phyloP scores from a whole-genome alignment of 306 rosid genomes.

The Boehmeria nivea region DNA sequence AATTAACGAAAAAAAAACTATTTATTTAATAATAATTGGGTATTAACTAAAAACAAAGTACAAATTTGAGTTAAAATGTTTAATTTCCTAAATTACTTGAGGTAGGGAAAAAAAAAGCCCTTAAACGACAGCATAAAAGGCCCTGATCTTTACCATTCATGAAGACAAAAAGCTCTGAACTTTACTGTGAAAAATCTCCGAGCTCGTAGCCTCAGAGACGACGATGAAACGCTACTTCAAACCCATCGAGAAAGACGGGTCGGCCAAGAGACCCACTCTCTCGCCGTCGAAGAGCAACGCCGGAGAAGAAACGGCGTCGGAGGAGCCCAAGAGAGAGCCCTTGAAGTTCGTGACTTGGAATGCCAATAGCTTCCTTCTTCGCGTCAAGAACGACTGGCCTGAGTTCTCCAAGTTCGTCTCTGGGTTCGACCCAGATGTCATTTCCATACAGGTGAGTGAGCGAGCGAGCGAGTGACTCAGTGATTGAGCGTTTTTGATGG shows the following conservation, averaged over 20 bases:
- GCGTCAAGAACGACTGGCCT: conserved; percentile 76
- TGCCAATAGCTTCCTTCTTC: conserved; percentile 84
- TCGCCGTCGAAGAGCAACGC: conserved; percentile 30
- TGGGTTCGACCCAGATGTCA: conserved; percentile 74
- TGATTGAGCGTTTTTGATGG: neutral
- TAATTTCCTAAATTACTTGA: too few species aligned
- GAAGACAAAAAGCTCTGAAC: too few species aligned
- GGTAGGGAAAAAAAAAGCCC: too few species aligned
- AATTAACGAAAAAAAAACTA: too few species aligned
- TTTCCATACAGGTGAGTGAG: conserved; percentile 62
- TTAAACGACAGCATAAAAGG: too few species aligned
- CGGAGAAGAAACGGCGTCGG: conserved; percentile 13
- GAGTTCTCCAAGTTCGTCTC: conserved; percentile 53
- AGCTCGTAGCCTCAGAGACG: neutral
- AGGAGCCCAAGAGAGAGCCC: conserved; percentile 54
- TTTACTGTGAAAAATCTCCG: too few species aligned
- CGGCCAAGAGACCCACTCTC: conserved; percentile 50
- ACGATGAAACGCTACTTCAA: conserved; percentile 82
- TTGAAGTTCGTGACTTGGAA: conserved; percentile 89
- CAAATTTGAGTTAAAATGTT: too few species aligned
- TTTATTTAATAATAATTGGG: too few species aligned
- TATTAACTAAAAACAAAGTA: too few species aligned
- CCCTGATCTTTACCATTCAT: too few species aligned
- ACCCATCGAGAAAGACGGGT: conserved; percentile 64
- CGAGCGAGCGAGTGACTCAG: conserved; percentile 9